Evolutionary conservation across 2,329 filamentous ascomycete genomes (phyloP).

Genomic region (Alternaria sp.): DNA sequence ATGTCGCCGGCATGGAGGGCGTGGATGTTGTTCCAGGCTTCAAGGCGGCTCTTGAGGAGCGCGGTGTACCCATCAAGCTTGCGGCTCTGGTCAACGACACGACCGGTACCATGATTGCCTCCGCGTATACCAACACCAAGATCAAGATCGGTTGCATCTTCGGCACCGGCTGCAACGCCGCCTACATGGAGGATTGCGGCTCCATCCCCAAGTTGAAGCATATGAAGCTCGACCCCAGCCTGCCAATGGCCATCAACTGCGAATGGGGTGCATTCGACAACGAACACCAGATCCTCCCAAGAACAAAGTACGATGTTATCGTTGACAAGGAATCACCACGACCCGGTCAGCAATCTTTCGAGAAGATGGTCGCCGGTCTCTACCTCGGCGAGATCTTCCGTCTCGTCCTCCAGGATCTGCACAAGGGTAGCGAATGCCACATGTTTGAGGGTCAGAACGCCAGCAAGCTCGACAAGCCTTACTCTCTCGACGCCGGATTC

Average conservation of each 20-base stretch:
- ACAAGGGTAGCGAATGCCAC: constrained; percentile 66
- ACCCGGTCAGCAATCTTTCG: constrained; percentile 92
- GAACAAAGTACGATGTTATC: constrained; percentile 82
- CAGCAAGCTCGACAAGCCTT: constrained; percentile 79
- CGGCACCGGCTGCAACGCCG: constrained; percentile 96
- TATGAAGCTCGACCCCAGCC: constrained; percentile 83
- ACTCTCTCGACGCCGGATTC: constrained; percentile 92
- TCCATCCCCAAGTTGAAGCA: constrained; percentile 93
- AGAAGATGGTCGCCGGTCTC: constrained; percentile 96
- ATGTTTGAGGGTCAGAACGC: constrained; percentile 88
- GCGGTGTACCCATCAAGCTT: constrained; percentile 87
- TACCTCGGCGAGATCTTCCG: constrained; percentile 96
- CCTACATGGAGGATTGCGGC: constrained; percentile 94
- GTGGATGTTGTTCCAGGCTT: constrained; percentile 90
- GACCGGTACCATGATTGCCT: constrained; percentile 94
- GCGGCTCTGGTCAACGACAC: constrained; percentile 97
- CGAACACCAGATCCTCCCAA: constrained; percentile 85
- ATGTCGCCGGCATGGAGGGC: constrained; percentile 90
- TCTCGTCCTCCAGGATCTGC: constrained; percentile 80
- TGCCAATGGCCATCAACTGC: constrained; percentile 95
- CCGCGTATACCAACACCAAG: constrained; percentile 89
- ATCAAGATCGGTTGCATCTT: constrained; percentile 99
- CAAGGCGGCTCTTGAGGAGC: constrained; percentile 75
- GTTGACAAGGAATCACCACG: constrained; percentile 92
- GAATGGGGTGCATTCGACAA: constrained; percentile 98